Evolutionary conservation across 345 rosid species (phyloP).

Genomic region (Laguncularia racemosa): DNA sequence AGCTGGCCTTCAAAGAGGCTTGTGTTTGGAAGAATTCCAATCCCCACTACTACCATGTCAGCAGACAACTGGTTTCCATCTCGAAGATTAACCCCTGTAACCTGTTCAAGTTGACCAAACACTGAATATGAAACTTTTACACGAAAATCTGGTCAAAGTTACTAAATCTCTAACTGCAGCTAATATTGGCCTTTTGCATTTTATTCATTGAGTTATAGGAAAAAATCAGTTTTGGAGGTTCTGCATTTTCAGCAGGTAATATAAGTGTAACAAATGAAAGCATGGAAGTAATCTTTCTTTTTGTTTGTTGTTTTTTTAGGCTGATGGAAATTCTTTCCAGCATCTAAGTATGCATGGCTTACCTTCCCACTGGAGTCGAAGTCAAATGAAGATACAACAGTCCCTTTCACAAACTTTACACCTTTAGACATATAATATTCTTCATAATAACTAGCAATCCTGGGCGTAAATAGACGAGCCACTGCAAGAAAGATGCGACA

Average conservation of each 20-base stretch:
- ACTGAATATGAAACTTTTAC: neutral
- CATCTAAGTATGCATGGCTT: conserved; percentile 2
- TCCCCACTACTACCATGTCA: conserved; percentile 88
- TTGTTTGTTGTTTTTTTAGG: too few species aligned
- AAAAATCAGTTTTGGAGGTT: too few species aligned
- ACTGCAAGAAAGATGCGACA: conserved; percentile 30
- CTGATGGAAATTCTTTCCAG: too few species aligned
- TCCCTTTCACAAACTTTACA: conserved; percentile 80
- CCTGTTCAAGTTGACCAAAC: conserved; percentile 35
- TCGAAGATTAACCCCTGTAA: conserved; percentile 70
- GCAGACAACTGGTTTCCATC: conserved; percentile 67
- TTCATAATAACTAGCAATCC: conserved; percentile 73
- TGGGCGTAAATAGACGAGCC: conserved; percentile 89
- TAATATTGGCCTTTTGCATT: too few species aligned
- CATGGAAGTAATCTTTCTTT: too few species aligned
- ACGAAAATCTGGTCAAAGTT: neutral
- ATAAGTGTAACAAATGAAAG: too few species aligned
- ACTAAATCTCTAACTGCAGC: neutral
- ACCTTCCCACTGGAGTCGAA: conserved; percentile 63
- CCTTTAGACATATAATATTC: conserved; percentile 70
- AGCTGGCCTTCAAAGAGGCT: conserved; percentile 86
- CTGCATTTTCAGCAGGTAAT: too few species aligned
- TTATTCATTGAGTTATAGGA: too few species aligned
- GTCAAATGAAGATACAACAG: conserved; percentile 69
- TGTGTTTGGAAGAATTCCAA: conserved; percentile 92